Evolutionary conservation across 768 basidiomycete genomes (phyloP).

Genomic region (Phanerodontia chrysosporium): DNA sequence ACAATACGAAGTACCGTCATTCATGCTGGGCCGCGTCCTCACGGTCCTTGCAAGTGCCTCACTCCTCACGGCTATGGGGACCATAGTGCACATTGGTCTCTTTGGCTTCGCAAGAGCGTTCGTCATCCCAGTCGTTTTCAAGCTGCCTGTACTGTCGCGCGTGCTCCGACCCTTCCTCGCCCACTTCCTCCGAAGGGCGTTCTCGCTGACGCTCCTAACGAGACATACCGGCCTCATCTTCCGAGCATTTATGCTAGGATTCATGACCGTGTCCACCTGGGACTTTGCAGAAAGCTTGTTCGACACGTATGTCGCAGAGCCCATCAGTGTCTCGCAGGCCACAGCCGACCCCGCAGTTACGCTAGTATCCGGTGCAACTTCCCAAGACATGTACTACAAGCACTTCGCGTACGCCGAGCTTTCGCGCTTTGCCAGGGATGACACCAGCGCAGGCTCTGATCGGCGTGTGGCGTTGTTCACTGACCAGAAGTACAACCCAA

Average conservation of each 20-base stretch:
- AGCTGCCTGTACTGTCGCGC: constrained; percentile 46
- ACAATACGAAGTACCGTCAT: constrained; percentile 2
- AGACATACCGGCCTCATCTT: constrained; percentile 40
- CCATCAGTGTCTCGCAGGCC: constrained; percentile 38
- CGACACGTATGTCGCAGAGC: constrained; percentile 55
- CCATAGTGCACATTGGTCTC: constrained; percentile 35
- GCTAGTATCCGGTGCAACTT: constrained; percentile 62
- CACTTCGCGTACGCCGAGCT: constrained; percentile 70
- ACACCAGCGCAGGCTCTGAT: constrained; percentile 34
- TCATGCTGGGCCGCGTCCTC: constrained; percentile 16
- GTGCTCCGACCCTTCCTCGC: constrained; percentile 57
- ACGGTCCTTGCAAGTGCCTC: constrained; percentile 4
- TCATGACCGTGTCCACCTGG: constrained; percentile 55
- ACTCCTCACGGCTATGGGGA: constrained; percentile 34
- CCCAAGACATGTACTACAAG: constrained; percentile 45
- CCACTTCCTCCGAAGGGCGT: constrained; percentile 58
- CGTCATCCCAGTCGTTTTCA: constrained; percentile 49
- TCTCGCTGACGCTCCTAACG: constrained; percentile 48
- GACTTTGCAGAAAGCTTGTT: constrained; percentile 61
- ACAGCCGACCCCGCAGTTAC: constrained; percentile 51
- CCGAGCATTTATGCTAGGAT: constrained; percentile 42
- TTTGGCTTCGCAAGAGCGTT: constrained; percentile 46
- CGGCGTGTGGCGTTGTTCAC: constrained; percentile 56
- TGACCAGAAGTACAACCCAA: constrained; percentile 63
- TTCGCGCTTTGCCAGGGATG: constrained; percentile 42